Evolutionary conservation across 805 yeast species (phyloP), one percentile per base, ranked within the genome.

Genomic region (Hanseniaspora lachancei): DNA sequence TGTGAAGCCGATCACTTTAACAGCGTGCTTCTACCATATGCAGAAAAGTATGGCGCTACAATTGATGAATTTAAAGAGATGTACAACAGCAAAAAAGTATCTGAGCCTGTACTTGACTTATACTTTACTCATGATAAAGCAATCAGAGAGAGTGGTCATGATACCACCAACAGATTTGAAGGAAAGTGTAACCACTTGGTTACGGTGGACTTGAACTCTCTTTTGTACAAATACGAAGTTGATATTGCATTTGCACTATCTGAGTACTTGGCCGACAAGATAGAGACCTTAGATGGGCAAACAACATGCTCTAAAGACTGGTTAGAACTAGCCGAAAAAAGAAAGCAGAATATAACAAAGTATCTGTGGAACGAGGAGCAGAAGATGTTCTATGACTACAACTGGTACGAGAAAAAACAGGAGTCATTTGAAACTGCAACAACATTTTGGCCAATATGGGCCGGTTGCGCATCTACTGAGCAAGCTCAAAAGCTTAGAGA

Each of bases 131-230:
- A 91, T 65, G 98, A 91, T 67, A 75, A 97, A 57, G 97, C 95
- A 0, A 95, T 91, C 12, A 78, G 98, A 65, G 98, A 91, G 69
- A 82, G 93, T 35, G 98, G 98, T 0, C 97, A 93, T 66, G 98
- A 91, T 66, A 93, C 97, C 0, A 76, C 91, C 1, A 88, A 89
- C 64, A 75, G 98, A 63, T 73, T 93, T 54, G 96, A 89, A 69
- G 95, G 95, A 40, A 77, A 80, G 44, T 88, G 96, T 68, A 96
- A 96, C 0, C 74, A 85, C 65, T 71, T 91, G 61, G 96, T 95
- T 1, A 91, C 97, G 0, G 82, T 91, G 49, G 98, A 91, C 66
- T 74, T 91, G 64, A 89, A 89, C 68, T 76, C 93, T 5, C 71
- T 93, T 61, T 73, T 91, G 21, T 89, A 86, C 76, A 91, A 87